Evolutionary conservation across 2,329 filamentous ascomycete species (phyloP).

Genomic region (Rachicladosporium sp.): DNA sequence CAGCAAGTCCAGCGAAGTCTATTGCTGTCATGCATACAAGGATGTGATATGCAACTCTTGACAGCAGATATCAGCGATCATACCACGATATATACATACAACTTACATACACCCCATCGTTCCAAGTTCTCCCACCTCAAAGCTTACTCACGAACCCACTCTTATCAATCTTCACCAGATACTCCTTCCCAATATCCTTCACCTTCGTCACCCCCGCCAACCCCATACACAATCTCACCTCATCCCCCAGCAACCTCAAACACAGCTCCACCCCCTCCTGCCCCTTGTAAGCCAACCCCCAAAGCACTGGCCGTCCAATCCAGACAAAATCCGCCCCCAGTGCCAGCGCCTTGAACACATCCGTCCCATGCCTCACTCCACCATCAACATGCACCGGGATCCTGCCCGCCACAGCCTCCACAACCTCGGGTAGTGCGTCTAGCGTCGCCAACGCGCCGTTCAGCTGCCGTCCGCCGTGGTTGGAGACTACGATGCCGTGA

Average conservation of each 20-base stretch:
- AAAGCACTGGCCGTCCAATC: slow-evolving; percentile 36
- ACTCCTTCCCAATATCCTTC: slow-evolving; percentile 27
- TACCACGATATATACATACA: no score
- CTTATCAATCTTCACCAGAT: slow-evolving; percentile 26
- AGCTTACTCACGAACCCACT: slow-evolving; percentile 19
- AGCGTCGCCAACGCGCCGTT: slow-evolving; percentile 44
- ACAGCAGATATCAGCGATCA: no score
- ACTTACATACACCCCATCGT: no score
- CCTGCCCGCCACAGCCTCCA: slow-evolving; percentile 26
- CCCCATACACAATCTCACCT: slow-evolving; percentile 30
- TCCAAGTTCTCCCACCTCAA: slow-evolving; percentile 3
- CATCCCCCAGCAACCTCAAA: slow-evolving; percentile 29
- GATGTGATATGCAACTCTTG: no score
- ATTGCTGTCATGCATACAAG: no score
- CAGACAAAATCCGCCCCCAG: slow-evolving; percentile 33
- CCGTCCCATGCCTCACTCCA: slow-evolving; percentile 40
- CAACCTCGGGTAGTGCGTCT: slow-evolving; percentile 30
- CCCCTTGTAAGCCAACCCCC: slow-evolving; percentile 32
- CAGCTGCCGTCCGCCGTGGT: slow-evolving; percentile 47
- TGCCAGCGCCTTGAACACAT: slow-evolving; percentile 43
- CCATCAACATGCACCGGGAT: slow-evolving; percentile 47
- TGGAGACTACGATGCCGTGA: slow-evolving; percentile 39
- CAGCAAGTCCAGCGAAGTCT: no score
- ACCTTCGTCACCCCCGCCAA: slow-evolving; percentile 26
- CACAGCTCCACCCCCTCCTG: slow-evolving; percentile 30